Evolutionary conservation across 345 rosid genomes (phyloP).

Genomic region (Eucalyptus curtisii): DNA sequence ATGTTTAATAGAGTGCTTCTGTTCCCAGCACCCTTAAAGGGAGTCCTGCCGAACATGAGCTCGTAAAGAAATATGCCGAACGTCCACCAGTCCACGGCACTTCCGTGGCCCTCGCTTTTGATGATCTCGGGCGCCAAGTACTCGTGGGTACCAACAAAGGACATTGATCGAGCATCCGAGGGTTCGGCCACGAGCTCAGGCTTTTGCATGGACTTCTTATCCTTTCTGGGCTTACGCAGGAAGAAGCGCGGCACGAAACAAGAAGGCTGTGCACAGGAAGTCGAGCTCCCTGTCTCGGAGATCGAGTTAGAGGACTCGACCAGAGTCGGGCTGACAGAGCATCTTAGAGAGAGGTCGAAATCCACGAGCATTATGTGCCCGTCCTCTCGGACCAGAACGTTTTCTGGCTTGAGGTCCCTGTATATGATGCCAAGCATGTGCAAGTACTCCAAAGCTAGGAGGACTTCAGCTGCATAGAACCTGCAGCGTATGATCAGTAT

Average conservation of each 20-base stretch:
- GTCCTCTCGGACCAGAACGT: slow-evolving; percentile 66
- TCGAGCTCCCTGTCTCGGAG: slow-evolving; percentile 26
- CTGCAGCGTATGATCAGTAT: slow-evolving; percentile 9
- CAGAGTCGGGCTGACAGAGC: slow-evolving; percentile 49
- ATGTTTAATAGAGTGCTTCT: slow-evolving; percentile 61
- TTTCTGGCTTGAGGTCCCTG: slow-evolving; percentile 84
- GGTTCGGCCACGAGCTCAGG: slow-evolving; percentile 91
- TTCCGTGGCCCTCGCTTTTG: slow-evolving; percentile 83
- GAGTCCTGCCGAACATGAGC: slow-evolving; percentile 75
- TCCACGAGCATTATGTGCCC: slow-evolving; percentile 83
- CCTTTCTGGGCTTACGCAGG: slow-evolving; percentile 18
- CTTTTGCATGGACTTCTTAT: slow-evolving; percentile 12
- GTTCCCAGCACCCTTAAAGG: slow-evolving; percentile 64
- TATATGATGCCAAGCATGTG: slow-evolving; percentile 90
- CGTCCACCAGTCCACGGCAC: slow-evolving; percentile 96
- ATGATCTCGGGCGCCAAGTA: slow-evolving; percentile 85
- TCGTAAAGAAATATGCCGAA: slow-evolving; percentile 78
- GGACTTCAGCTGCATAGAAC: slow-evolving; percentile 81
- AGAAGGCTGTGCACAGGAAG: slow-evolving; percentile 41
- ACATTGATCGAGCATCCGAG: slow-evolving; percentile 71
- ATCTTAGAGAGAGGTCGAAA: slow-evolving; percentile 73
- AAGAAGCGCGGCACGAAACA: slow-evolving; percentile 53
- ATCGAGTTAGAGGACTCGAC: slow-evolving; percentile 25
- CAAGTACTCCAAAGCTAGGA: slow-evolving; percentile 76
- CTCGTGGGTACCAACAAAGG: slow-evolving; percentile 86